A percentile compares a stretch with the other conserved stretches of the same genome.
Evolutionary conservation across 257 asterid species (phyloP).

Genomic region (Euphrasia confusa): DNA sequence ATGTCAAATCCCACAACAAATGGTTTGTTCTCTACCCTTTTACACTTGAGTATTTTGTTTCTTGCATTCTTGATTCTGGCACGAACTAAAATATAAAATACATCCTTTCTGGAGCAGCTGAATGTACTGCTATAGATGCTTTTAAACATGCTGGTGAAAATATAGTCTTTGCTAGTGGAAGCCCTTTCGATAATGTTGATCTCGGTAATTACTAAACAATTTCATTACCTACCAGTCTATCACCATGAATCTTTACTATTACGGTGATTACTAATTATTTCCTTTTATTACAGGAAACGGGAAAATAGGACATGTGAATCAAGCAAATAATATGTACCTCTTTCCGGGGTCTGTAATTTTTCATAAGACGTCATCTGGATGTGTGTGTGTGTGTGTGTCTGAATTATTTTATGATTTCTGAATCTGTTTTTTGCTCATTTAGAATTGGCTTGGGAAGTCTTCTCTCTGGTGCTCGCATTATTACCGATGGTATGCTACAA

Average conservation of each 20-base stretch:
- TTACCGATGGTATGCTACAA: slow-evolving; percentile 89
- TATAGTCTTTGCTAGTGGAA: slow-evolving; percentile 92
- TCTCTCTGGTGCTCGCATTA: slow-evolving; percentile 79
- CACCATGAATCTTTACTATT: background rate
- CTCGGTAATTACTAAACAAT: slow-evolving; percentile 48
- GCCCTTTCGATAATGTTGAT: slow-evolving; percentile 87
- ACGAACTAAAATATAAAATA: slow-evolving; percentile 22
- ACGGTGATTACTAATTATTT: slow-evolving; percentile 15
- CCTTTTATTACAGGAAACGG: slow-evolving; percentile 63
- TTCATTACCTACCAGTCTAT: background rate
- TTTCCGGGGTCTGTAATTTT: slow-evolving; percentile 84
- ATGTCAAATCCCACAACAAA: slow-evolving; percentile 98
- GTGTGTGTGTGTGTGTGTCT: background rate
- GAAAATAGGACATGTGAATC: slow-evolving; percentile 82
- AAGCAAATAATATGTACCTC: slow-evolving; percentile 98
- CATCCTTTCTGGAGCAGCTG: slow-evolving; percentile 63
- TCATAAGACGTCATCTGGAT: slow-evolving; percentile 11
- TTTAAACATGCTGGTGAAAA: slow-evolving; percentile 91
- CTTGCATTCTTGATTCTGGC: slow-evolving; percentile 15
- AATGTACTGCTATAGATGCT: slow-evolving; percentile 89
- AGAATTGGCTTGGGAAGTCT: slow-evolving; percentile 99
- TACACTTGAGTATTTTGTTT: slow-evolving; percentile 4
- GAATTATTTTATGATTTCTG: slow-evolving; percentile 13
- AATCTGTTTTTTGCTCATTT: slow-evolving; percentile 23
- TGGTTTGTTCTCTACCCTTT: slow-evolving; percentile 47